phyloP scores from a whole-genome alignment of 768 basidiomycete genomes.

The Rubroboletus satanas region DNA sequence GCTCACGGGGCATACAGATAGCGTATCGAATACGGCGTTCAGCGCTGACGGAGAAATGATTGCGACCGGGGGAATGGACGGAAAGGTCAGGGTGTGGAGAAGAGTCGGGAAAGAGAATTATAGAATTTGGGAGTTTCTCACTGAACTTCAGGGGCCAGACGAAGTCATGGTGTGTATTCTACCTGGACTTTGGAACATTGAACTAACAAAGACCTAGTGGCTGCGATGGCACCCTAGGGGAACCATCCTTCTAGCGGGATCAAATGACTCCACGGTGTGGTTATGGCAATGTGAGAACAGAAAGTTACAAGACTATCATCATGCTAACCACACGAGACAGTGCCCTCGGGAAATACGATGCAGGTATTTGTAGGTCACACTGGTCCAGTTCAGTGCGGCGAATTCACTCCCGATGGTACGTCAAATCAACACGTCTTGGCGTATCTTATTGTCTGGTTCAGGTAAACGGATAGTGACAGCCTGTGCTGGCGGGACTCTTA shows the following conservation, averaged over 20 bases:
- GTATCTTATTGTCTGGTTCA: conserved; percentile 24
- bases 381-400: conserved; percentile 77
- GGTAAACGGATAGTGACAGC: conserved; percentile 89
- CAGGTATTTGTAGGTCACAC: conserved; percentile 93
- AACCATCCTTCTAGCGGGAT: conserved; percentile 80
- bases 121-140: conserved; percentile 90
- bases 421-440: background rate
- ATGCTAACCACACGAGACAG: conserved; percentile 38
- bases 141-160: conserved; percentile 88
- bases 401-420: conserved; percentile 87
- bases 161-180: conserved; percentile 78
- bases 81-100: conserved; percentile 88
- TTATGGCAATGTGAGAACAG: conserved; percentile 85
- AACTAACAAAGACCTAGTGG: conserved; percentile 53
- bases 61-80: conserved; percentile 98
- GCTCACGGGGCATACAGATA: conserved; percentile 91
- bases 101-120: conserved; percentile 73
- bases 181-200: background rate
- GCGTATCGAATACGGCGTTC: conserved; percentile 76
- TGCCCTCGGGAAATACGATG: conserved; percentile 93
- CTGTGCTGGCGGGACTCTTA: conserved; percentile 74
- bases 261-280: conserved; percentile 93
- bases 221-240: conserved; percentile 97
- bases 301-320: background rate
- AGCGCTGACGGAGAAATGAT: conserved; percentile 89